Base-by-base conservation (phyloP, 495 filamentous ascomycete genomes). In the Hypoxylon cercidicola region DNA sequence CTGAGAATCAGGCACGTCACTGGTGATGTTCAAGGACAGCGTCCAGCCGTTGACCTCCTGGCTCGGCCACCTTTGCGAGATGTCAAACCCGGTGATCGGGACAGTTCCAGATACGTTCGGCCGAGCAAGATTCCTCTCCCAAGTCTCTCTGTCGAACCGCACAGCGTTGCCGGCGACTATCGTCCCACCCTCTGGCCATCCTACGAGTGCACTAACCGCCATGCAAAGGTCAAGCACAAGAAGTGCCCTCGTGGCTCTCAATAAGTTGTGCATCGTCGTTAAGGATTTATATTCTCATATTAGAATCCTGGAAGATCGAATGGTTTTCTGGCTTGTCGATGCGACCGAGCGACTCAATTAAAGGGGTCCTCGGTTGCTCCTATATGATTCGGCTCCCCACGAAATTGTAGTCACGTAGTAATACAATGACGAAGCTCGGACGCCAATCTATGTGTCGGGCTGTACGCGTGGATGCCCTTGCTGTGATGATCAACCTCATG, bases 101-200 rank as follows among this genome's bases (percentile, higher is more conserved):
- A 59, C 35, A 10, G 12, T 39, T 20, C 61, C 68, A 1, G 68
- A 68, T 7, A 64, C 65, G 21, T 71, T 68, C 11, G 69, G 69
- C 15, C 48, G 48, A 10, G 69, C 56, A 28, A 71, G 64, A 10
- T 57, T 64, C n/a, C 55, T 39, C 25, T 71, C 68, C 68, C 68
- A 71, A 3, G 60, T 43, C 23, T 44, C 30, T 19, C 68, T 39
- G 37, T 62, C 57, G 34, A 71, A 71, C 11, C 56, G 69, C 3
- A 60, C 64, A 13, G 64, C 69, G 35, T 59, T 65, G 5, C 69
- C 64, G 0, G 44, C 48, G 13, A 71, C 64, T 25, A 62, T 44
- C 13, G 57, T 65, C 37, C 69, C 69, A 20, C 69, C 69, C 19
- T 19, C 32, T 1, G 69, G 69, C 65, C 65, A 69, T 12, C 69